Base-by-base conservation (phyloP, 2,329 filamentous ascomycete species). In the Cadophora sp. region DNA sequence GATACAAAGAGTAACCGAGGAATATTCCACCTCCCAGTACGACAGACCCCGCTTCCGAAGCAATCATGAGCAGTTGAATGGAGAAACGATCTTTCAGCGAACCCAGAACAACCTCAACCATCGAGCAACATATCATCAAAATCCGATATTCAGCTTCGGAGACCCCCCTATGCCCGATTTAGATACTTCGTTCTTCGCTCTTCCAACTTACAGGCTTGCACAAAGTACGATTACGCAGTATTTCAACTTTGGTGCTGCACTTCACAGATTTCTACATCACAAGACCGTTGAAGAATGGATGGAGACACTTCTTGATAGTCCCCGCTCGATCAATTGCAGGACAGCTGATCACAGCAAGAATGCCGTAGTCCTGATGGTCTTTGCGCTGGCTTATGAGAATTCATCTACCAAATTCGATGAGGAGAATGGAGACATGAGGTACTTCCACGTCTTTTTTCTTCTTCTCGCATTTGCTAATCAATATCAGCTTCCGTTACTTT, bases 241-340 rank as follows among this genome's bases (percentile, higher is more conserved):
- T 59, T 88, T 88, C 68, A 85, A 87, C 47, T 85, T 84, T 62
- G 85, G 83, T 11, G 83, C 86, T 22, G 84, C 85, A 0, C 87
- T 85, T 0, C 87, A 87, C 68, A 81, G 85, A 4, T 84, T 87
- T 62, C 70, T 88, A n/a, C 84, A 88, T 71, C 78, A 83, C 0
- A 82, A 82, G 0, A 83, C 81, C 1, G 82, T 85, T 0, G 81
- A 84, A 60, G 64, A 68, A 0, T 87, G 85, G 83, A 72, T 83
- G 7, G 73, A 77, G n/a, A 72, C 77, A 8, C 79, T 84, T 61
- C 76, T 81, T 59, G 74, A 73, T 27, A 80, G 81, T 62, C 45
- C 59, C 43, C 14, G 63, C 7, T 59, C 33, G 20, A 64, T 68
- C 47, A 27, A 45, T 20, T 75, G 78, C 51, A 80, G 80, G 16